Evolutionary conservation across 1,284 basidiomycete species (phyloP), one percentile per base, ranked within the genome.

Genomic region (Neotropicomus parvogracilis): DNA sequence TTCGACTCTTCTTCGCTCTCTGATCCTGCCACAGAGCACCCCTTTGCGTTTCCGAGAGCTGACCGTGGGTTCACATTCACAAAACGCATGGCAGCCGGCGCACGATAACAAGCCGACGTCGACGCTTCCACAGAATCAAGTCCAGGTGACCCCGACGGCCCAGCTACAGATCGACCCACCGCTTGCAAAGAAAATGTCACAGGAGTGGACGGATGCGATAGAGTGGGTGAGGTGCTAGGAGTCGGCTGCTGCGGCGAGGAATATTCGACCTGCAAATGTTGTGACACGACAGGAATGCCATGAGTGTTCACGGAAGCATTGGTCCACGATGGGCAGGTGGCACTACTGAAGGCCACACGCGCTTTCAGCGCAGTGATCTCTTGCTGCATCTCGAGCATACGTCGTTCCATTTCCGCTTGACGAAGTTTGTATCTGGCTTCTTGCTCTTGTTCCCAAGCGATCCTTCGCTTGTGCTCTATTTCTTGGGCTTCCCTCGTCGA

Each of bases 381-480:
- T 53, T 77, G 73, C 20, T 74, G 75, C 74, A 87, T 75, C 50
- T 78, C 77, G 2, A 70, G 55, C 50, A 87, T 69, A 42, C 75
- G 74, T 19, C 71, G 70, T 59, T 86, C 80, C 69, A 80, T 74
- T 59, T 83, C 80, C 24, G 74, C 75, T 49, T 83, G 78, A 33
- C 72, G 66, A 52, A 79, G 75, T 13, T 66, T 56, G 50, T 71
- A 73, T 57, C 72, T 83, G 10, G 72, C 72, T 63, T 87, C 85
- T 53, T 84, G 81, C 46, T 83, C 80, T 54, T 75, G 71, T 57
- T 87, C 85, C 85, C 85, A 88, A 35, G 71, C 74, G 11, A 75
- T 43, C 44, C 83, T 70, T 17, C 85, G 73, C 53, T 70, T 74
- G 37, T 72, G 68, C 56, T 88, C 85, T 19, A 68, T 70, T 42